These are phyloP conservation scores for Tricholoma furcatifolium DNA, from an alignment of 768 basidiomycete genomes.

Conservation along the genomic window DNA sequence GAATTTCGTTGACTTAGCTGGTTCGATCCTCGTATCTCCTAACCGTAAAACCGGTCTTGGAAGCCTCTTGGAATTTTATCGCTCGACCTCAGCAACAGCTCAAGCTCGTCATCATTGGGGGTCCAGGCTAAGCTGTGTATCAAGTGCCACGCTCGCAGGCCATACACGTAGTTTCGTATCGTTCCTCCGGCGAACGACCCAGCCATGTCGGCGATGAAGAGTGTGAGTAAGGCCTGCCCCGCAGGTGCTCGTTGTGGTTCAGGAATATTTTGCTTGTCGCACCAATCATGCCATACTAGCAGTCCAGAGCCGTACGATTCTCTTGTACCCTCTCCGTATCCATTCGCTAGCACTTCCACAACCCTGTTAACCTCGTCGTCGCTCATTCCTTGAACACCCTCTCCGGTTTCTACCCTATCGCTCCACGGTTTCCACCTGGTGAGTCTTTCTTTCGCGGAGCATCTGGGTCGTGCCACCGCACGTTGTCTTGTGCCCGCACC, in stretches of 20 bases:
- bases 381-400: too few relatives aligned
- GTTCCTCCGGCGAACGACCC: slow-evolving; percentile 31
- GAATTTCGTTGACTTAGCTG: too few relatives aligned
- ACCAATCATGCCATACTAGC: slow-evolving; percentile 37
- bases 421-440: slow-evolving; percentile 22
- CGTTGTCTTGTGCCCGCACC: too few relatives aligned
- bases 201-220: slow-evolving; percentile 28
- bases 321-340: slow-evolving; percentile 29
- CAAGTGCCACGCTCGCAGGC: slow-evolving; percentile 45
- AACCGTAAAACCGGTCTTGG: too few relatives aligned
- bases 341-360: slow-evolving; percentile 17
- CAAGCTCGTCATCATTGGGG: slow-evolving; percentile 22
- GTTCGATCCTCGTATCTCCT: too few relatives aligned
- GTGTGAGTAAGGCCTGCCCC: slow-evolving; percentile 17
- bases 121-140: slow-evolving; percentile 36
- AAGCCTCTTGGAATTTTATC: too few relatives aligned
- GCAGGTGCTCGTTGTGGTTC: slow-evolving; percentile 32
- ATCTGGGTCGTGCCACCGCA: slow-evolving; percentile 21
- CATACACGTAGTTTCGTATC: slow-evolving; percentile 35
- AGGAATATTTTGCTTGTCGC: slow-evolving; percentile 27
- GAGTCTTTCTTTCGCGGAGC: slow-evolving; percentile 24
- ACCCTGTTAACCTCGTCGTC: too few relatives aligned
- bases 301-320: slow-evolving; percentile 38
- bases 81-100: slow-evolving; percentile 28
- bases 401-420: slow-evolving; percentile 13